Evolutionary conservation across 768 basidiomycete species (phyloP).

Genomic region (Inosperma sp.): DNA sequence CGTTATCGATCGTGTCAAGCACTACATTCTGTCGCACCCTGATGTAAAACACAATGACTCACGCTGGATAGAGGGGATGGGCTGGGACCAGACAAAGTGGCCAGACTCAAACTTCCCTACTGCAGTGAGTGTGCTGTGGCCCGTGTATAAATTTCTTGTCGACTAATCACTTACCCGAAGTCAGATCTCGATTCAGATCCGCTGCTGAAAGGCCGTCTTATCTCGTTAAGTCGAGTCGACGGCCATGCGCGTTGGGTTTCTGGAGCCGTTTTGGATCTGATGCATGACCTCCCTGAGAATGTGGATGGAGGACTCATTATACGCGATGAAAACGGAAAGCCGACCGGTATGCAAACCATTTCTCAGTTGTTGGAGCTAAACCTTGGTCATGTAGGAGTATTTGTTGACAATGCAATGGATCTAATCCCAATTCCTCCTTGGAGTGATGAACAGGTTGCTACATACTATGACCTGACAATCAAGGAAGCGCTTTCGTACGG

Average conservation of each 20-base stretch:
- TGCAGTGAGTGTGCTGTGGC: constrained; percentile 47
- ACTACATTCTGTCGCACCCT: constrained; percentile 54
- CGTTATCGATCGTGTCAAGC: constrained; percentile 54
- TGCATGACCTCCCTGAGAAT: constrained; percentile 54
- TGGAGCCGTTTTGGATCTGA: constrained; percentile 57
- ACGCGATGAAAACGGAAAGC: constrained; percentile 53
- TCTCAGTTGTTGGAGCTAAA: background rate
- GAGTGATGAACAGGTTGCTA: constrained; percentile 52
- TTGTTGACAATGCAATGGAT: constrained; percentile 84
- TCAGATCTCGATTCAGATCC: constrained; percentile 69
- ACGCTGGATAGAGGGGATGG: constrained; percentile 79
- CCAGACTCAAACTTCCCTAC: constrained; percentile 58
- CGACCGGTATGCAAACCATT: constrained; percentile 51
- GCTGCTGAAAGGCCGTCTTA: constrained; percentile 60
- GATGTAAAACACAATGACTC: constrained; percentile 48
- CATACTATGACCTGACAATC: constrained; percentile 60
- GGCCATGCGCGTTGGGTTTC: constrained; percentile 88
- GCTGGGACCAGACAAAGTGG: constrained; percentile 94
- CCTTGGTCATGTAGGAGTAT: constrained; percentile 46
- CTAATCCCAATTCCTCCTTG: constrained; percentile 66
- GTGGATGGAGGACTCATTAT: constrained; percentile 77
- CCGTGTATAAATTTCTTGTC: background rate
- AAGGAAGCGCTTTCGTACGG: constrained; percentile 72
- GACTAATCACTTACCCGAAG: constrained; percentile 32
- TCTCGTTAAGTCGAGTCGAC: constrained; percentile 75